Conservation (phyloP, 2,329 filamentous ascomycete genomes). For the Pyrenophora seminiperda region DNA sequence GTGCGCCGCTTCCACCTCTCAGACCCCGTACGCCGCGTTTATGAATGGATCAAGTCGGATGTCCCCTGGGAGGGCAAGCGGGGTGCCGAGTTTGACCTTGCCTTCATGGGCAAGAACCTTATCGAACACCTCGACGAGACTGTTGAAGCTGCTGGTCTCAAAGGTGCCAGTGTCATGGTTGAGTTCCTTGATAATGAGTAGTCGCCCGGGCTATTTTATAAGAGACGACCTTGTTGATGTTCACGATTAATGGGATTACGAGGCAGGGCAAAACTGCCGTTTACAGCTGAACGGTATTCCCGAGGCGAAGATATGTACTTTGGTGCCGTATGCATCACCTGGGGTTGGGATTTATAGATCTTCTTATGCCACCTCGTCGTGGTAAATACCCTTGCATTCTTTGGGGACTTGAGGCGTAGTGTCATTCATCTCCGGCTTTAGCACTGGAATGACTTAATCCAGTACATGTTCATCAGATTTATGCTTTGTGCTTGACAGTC, state of each 20-base stretch:
- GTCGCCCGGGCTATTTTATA: background rate
- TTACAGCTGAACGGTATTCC: background rate
- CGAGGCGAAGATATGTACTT: constrained; percentile 2
- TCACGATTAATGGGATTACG: background rate
- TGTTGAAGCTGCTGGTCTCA: constrained; percentile 81
- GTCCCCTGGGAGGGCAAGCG: constrained; percentile 82
- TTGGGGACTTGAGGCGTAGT: constrained; percentile 4
- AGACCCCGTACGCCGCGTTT: constrained; percentile 81
- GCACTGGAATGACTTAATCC: background rate
- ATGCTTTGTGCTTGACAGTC: no score
- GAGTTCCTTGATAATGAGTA: constrained; percentile 65
- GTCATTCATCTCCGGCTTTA: background rate
- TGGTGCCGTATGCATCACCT: background rate
- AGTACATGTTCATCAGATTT: no score
- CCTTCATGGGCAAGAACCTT: constrained; percentile 84
- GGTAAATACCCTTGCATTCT: constrained; percentile 17
- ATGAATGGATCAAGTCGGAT: constrained; percentile 90
- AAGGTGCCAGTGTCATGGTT: constrained; percentile 94
- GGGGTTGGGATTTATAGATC: constrained; percentile 13
- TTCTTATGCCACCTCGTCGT: constrained; percentile 7
- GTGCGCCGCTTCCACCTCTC: constrained; percentile 81
- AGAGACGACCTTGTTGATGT: background rate
- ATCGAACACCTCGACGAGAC: constrained; percentile 74
- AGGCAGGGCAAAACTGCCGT: background rate
- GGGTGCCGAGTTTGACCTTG: constrained; percentile 82